Base-by-base conservation (phyloP, 139 green algal genomes). In the Trebouxia sp. region DNA sequence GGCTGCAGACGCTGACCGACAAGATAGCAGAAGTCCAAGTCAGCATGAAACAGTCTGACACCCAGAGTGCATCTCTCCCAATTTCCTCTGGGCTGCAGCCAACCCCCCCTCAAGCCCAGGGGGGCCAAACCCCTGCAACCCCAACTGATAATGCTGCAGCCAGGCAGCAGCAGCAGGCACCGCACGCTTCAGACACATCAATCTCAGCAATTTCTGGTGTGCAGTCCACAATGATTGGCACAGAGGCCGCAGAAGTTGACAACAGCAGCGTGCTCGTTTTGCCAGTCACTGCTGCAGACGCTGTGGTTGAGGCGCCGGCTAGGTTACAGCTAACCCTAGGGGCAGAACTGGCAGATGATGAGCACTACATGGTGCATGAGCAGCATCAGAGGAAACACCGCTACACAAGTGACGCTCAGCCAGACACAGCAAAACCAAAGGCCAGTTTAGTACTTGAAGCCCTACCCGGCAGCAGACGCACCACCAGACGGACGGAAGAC, bases 271-370 rank as follows among this genome's bases (percentile, higher is more conserved):
- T 35, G 14, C 43, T 72, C 35, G 37, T 26, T 0, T 17, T 72
- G n/a, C 32, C 62, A 28, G 35, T 72, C 32, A 72, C 14, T 45
- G 62, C 62, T 30, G 62, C 62, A 72, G 62, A 45, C 24, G 62
- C 62, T 28, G 43, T 28, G 12, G 32, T 72, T 11, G 62, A 72
- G 12, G 62, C 62, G 37, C 62, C 62, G 0, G 12, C 62, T 43
- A 72, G 62, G 32, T 43, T 72, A 24, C 62, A 72, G 62, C 32
- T 72, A 14, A 45, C 62, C 62, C 62, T 72, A 43, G 62, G 62
- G 62, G 62, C 62, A 72, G 62, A 72, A 72, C 62, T 72, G 62
- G 62, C 62, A 72, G 62, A 72, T 72, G 62, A 72, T 26, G 62
- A 72, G 32, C 62, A 72, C 6, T 35, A 72, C 35, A 32, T 72